Evolutionary conservation across 441 rosid species (phyloP), one percentile per base, ranked within the genome.

Genomic region (Viola pubescens): DNA sequence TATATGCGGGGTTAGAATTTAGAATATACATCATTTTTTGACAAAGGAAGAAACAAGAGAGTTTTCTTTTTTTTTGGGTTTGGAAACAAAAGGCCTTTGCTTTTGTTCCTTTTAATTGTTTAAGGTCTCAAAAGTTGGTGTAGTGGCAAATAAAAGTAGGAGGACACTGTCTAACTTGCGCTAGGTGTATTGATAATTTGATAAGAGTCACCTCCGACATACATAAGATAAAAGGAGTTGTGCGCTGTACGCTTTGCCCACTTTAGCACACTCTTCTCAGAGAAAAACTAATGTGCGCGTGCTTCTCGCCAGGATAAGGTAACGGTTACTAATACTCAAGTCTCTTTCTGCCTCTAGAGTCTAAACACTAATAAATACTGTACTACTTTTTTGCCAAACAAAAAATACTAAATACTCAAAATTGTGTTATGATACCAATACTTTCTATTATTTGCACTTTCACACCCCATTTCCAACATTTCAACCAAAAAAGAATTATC

Each of bases 261-360:
- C 61, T 65, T 68, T 65, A 64, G 66, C 63, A 10, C 48, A 4
- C 2, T 34, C 52, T 58, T 69, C 37, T 7, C 49, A 37, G 52
- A 37, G 19, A 60, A 70, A 61, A 63, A 34, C 65, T 70, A 72
- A 59, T 14, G 40, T 54, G 65, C 70, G 81, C 84, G 65, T 72
- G 81, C 77, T 48, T 54, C 53, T 64, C 6, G 77, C 65, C 61
- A 57, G 62, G 6, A 16, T 43, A 37, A 54, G 37, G 57, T 54
- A 37, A 43, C 6, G 12, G 19, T 9, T 9, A 38, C 43, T 12
- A n/a, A n/a, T n/a, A n/a, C n/a, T n/a, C n/a, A n/a, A n/a, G n/a
- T n/a, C n/a, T n/a, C n/a, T n/a, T n/a, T n/a, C n/a, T n/a, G n/a
- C n/a, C n/a, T n/a, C n/a, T n/a, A n/a, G n/a, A n/a, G n/a, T n/a